These are phyloP conservation scores for Penicillium antarcticum DNA, from an alignment of 495 filamentous ascomycete species.

Conservation along the genomic window DNA sequence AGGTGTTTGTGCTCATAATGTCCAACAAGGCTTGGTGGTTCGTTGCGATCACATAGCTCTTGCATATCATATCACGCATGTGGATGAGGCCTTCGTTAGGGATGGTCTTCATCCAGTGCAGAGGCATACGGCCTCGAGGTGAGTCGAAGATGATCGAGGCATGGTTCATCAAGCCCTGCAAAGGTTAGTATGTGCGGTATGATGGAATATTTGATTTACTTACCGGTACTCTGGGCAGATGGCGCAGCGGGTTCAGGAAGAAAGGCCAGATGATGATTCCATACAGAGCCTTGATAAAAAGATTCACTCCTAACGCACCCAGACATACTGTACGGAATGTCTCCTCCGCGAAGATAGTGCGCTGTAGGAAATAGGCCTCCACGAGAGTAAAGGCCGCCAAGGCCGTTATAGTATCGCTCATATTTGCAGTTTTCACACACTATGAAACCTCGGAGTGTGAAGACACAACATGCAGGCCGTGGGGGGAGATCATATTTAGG, in stretches of 20 bases:
- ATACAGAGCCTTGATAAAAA: constrained; percentile 38
- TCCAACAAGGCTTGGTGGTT: constrained; percentile 48
- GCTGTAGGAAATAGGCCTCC: constrained; percentile 32
- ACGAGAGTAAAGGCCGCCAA: constrained; percentile 22
- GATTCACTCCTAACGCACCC: constrained; percentile 21
- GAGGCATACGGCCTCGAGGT: constrained; percentile 57
- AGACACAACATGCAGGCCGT: too few species aligned
- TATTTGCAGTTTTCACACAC: too few species aligned
- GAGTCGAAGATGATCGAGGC: constrained; percentile 50
- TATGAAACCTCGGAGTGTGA: too few species aligned
- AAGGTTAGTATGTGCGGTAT: neutral
- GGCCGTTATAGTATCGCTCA: constrained; percentile 8
- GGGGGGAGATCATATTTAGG: neutral
- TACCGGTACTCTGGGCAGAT: constrained; percentile 58
- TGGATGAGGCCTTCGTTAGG: constrained; percentile 88
- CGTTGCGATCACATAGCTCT: constrained; percentile 34
- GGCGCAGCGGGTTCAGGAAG: constrained; percentile 66
- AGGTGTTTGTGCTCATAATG: constrained; percentile 53
- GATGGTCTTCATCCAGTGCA: constrained; percentile 68
- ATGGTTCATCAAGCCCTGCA: constrained; percentile 53
- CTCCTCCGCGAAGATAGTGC: constrained; percentile 22
- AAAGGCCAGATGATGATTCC: constrained; percentile 63
- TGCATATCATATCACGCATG: constrained; percentile 51
- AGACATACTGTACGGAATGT: constrained; percentile 22
- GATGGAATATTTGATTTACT: constrained; percentile 9